phyloP scores from a whole-genome alignment of 2,329 filamentous ascomycete genomes.

The Trichoderma cornu-damae region DNA sequence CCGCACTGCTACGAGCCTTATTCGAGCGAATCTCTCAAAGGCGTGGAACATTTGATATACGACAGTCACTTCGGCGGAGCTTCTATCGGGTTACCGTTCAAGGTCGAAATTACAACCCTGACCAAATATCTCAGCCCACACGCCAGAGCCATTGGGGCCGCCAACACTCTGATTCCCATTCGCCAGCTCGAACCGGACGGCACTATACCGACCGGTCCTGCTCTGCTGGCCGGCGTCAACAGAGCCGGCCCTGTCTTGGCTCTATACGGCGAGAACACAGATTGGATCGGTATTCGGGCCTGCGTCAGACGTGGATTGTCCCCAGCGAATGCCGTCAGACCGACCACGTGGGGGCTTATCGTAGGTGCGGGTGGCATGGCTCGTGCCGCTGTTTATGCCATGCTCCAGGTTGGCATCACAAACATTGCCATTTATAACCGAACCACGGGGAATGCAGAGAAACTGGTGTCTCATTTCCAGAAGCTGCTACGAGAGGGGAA shows the following conservation, averaged over 20 bases:
- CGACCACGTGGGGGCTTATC: not conserved
- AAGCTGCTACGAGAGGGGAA: not conserved
- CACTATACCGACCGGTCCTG: conserved; percentile 58
- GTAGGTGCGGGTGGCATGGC: conserved; percentile 11
- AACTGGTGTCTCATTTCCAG: conserved; percentile 2
- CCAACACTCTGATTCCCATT: conserved; percentile 12
- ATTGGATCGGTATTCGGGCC: conserved; percentile 10
- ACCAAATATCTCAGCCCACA: conserved; percentile 9
- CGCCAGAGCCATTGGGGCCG: conserved; percentile 11
- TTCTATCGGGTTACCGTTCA: conserved; percentile 10
- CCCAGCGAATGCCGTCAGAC: conserved; percentile 5
- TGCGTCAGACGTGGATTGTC: conserved; percentile 8
- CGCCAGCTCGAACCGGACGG: conserved; percentile 1
- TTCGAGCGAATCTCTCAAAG: not conserved
- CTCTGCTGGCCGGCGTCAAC: conserved; percentile 67
- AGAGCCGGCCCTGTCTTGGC: conserved; percentile 34
- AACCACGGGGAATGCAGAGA: not conserved
- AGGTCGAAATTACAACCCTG: conserved; percentile 5
- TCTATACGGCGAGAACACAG: conserved; percentile 7
- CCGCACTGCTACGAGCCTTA: conserved; percentile 5
- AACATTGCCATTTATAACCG: conserved; percentile 11
- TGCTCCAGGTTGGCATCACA: conserved; percentile 10
- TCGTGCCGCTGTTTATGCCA: conserved; percentile 8
- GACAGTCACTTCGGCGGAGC: conserved; percentile 6
- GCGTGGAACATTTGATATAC: conserved; percentile 3